Evolutionary conservation across 2,329 filamentous ascomycete genomes (phyloP), one percentile per base, ranked within the genome.

Genomic region (Pestalotiopsis sp.): DNA sequence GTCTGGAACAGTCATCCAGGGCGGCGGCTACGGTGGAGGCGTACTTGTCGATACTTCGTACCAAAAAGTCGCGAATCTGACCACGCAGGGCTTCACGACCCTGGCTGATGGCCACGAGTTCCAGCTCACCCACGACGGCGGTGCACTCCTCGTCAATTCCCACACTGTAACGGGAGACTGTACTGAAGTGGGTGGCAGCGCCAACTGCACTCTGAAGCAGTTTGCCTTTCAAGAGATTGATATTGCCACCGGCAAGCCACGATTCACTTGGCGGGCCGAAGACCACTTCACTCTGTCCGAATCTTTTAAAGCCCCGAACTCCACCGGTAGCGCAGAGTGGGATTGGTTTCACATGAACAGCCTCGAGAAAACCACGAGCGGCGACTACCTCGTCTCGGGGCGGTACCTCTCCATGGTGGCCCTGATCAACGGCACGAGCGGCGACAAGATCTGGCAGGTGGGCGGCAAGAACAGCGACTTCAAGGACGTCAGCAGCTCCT

Each of bases 271-370:
- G 81, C 72, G 71, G 23, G 80, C 80, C 4, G 77, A 75, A 3
- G 73, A 81, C 13, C 73, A 76, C 68, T 75, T 74, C 39, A 52
- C 73, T 62, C 38, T 72, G 2, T 72, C 69, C 20, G 73, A 75
- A 57, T 67, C 65, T 1, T 65, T 68, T 20, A 66, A 68, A 14
- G 71, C 71, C 23, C 4, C 5, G 1, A 72, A 69, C 41, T 2
- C 17, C 2, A 70, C 69, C 4, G 1, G 39, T 1, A 23, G 65
- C 3, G 45, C 41, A 4, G 73, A 72, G 1, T 82, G 78, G 67
- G 81, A 82, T 70, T 81, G 79, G 71, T 81, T 80, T 65, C 81
- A 82, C 71, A 76, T 82, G 72, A 82, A 81, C 71, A 79, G 78
- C 57, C 72, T 80, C 9, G 75, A 76, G 49, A 81, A 81, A 73